Evolutionary conservation across 1,139 yeast species (phyloP).

Genomic region (Candida neerlandica): DNA sequence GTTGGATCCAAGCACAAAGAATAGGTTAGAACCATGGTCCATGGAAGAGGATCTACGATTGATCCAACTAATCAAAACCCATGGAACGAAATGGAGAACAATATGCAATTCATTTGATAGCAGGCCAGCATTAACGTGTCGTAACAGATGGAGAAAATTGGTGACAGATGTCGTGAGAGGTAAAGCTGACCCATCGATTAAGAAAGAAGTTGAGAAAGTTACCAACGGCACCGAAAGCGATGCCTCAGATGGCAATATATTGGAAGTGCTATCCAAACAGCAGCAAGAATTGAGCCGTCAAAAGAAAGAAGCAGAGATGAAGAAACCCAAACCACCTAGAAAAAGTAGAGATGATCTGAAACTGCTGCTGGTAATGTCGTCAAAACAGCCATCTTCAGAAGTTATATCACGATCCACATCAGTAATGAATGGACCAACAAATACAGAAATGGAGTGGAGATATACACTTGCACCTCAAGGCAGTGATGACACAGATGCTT

Average conservation of each 20-base stretch:
- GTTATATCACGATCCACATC: constrained; percentile 2
- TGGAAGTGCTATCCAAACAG: constrained; percentile 17
- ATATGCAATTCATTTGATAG: constrained; percentile 73
- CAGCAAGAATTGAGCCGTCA: constrained; percentile 16
- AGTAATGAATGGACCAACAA: constrained; percentile 16
- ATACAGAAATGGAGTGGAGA: constrained; percentile 34
- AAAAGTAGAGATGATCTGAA: neutral
- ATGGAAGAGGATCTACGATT: constrained; percentile 73
- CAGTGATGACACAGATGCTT: constrained; percentile 9
- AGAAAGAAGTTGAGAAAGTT: constrained; percentile 38
- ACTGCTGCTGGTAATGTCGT: neutral
- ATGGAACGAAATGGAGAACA: constrained; percentile 93
- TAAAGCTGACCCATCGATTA: constrained; percentile 44
- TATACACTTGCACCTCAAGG: constrained; percentile 25
- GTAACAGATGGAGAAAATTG: constrained; percentile 90
- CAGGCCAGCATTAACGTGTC: constrained; percentile 85
- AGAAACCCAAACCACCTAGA: constrained; percentile 6
- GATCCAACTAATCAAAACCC: constrained; percentile 62
- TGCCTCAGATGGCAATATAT: constrained; percentile 9
- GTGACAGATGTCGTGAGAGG: constrained; percentile 75
- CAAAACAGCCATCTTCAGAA: neutral
- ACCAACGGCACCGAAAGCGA: constrained; percentile 23
- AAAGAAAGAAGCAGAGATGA: constrained; percentile 5
- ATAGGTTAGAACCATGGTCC: constrained; percentile 80
- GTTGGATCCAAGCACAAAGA: constrained; percentile 77